Evolutionary conservation across 2,329 filamentous ascomycete species (phyloP), one percentile per base, ranked within the genome.

Genomic region (Septoria petroselini): DNA sequence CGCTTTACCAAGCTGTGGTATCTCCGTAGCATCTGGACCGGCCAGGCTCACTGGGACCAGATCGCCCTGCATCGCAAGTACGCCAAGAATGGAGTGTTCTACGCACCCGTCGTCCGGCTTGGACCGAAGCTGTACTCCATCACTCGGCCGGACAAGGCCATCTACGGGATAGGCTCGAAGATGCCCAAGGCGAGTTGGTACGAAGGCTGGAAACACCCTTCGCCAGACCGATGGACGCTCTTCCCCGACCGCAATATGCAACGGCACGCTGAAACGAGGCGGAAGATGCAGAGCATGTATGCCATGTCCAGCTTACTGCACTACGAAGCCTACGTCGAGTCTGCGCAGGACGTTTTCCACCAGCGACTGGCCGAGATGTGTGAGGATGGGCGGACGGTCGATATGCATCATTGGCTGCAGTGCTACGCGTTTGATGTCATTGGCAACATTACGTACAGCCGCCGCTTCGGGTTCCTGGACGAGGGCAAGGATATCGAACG

Each of bases 371-470:
- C 43, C 6, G 55, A 54, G 18, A 50, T 58, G 29, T 42, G 47
- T 2, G 11, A 38, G 3, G 45, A 40, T n/a, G 49, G 54, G 17
- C 25, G 41, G n/a, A 33, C 25, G 3, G 51, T 60, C 21, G 33
- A 60, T 41, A 42, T 63, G 44, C 46, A 53, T 29, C 47, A 60
- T 25, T 59, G 56, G 55, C 39, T 60, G 8, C 59, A 60, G 35
- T 71, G 67, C 11, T 48, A 71, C 23, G 70, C 70, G 0, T 72
- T 73, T 45, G 70, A 73, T 43, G 69, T 72, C 1, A 70, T 72
- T 21, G 65, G 65, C 0, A 52, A 61, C 18, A 68, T 72, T 29
- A 72, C 70, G 6, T 59, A 55, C 21, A 47, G 59, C 7, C 63
- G 62, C 19, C 61, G 65, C 1, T 58, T 73, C 12, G 70, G 70